Evolutionary conservation across 371 early-diverging fungal genomes (phyloP).

Genomic region (Mucor lusitanicus): DNA sequence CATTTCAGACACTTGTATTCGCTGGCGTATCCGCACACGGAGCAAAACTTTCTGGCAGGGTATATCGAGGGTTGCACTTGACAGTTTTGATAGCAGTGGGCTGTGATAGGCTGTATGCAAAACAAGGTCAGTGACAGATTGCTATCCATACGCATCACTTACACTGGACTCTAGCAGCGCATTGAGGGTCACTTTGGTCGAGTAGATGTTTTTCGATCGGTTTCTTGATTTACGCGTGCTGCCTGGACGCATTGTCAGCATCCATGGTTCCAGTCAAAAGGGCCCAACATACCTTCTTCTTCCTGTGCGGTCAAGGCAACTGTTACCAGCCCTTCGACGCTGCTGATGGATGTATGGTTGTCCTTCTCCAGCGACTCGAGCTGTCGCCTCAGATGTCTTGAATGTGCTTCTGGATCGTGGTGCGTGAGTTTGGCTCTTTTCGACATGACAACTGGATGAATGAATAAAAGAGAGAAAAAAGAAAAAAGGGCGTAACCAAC

Average conservation of each 20-base stretch:
- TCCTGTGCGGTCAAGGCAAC: constrained; percentile 51
- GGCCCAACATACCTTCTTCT: constrained; percentile 26
- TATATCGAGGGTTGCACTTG: constrained; percentile 55
- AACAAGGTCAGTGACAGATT: background rate
- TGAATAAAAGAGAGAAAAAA: background rate
- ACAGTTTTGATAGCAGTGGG: constrained; percentile 57
- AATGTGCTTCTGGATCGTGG: constrained; percentile 45
- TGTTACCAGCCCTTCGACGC: constrained; percentile 59
- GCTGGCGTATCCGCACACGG: constrained; percentile 68
- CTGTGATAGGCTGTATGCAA: constrained; percentile 23
- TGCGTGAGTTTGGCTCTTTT: constrained; percentile 26
- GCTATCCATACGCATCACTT: constrained; percentile 15
- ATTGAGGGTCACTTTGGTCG: constrained; percentile 55
- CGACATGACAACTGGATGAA: constrained; percentile 10
- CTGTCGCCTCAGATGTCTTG: constrained; percentile 55
- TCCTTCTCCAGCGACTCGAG: constrained; percentile 68
- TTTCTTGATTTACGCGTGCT: constrained; percentile 27
- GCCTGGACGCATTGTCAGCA: background rate
- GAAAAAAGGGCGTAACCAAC: background rate
- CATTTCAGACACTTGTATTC: constrained; percentile 61
- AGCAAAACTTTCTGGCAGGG: constrained; percentile 67
- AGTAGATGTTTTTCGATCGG: constrained; percentile 36
- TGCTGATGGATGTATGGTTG: constrained; percentile 61
- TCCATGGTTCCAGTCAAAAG: background rate
- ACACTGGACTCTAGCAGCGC: constrained; percentile 59